phyloP scores from a whole-genome alignment of 2,329 filamentous ascomycete genomes.

The Aspergillus udagawae region DNA sequence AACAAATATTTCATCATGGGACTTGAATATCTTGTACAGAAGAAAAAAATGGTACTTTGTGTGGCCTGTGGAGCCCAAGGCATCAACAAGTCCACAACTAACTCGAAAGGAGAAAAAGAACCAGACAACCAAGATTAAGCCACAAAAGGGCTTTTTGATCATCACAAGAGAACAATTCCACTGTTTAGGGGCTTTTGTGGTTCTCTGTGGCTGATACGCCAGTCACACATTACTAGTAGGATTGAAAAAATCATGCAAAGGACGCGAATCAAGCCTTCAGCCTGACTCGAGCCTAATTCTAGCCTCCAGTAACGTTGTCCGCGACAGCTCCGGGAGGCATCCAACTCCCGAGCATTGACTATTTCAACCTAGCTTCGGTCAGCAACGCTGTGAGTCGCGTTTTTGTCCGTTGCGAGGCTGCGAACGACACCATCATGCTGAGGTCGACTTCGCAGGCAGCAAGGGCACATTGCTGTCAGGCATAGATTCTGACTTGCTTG shows the following conservation, averaged over 20 bases:
- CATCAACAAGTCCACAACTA: neutral
- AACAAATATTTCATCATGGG: neutral
- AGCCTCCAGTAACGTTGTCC: neutral
- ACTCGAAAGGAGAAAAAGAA: neutral
- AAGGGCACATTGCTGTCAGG: slow-evolving; percentile 10
- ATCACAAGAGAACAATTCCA: neutral
- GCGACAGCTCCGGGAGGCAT: neutral
- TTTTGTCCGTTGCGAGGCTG: slow-evolving; percentile 18
- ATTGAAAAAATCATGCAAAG: neutral
- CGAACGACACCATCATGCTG: slow-evolving; percentile 18
- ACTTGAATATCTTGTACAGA: neutral
- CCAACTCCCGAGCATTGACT: slow-evolving; percentile 4
- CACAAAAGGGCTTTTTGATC: neutral
- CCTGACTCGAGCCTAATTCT: neutral
- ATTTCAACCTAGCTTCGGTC: slow-evolving; percentile 11
- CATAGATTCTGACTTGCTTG: slow-evolving; percentile 20
- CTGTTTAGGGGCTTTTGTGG: neutral
- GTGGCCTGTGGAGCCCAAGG: neutral
- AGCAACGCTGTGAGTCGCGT: slow-evolving; percentile 20
- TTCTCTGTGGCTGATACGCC: neutral
- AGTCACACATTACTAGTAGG: neutral
- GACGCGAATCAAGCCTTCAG: neutral
- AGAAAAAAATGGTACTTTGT: neutral
- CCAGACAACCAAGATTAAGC: neutral
- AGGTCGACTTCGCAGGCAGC: slow-evolving; percentile 12